Conservation (phyloP, 1,139 yeast species). For the Saccharomyces hybrid region DNA sequence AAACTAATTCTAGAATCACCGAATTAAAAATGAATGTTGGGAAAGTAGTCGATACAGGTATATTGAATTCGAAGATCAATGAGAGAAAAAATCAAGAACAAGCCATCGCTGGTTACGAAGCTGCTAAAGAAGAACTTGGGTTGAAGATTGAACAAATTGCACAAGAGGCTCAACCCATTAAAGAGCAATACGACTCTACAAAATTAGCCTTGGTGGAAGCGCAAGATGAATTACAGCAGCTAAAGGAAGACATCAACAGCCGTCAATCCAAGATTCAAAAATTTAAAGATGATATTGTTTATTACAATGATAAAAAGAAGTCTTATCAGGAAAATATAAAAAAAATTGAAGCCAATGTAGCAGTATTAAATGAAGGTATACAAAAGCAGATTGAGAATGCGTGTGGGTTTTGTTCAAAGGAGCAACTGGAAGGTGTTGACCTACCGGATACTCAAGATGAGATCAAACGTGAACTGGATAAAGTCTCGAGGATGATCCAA, state of each 20-base stretch:
- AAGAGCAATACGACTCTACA: slow-evolving; percentile 19
- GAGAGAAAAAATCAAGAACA: slow-evolving; percentile 26
- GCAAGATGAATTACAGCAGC: slow-evolving; percentile 15
- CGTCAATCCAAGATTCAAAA: slow-evolving; percentile 25
- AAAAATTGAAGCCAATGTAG: slow-evolving; percentile 29
- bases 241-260: slow-evolving; percentile 22
- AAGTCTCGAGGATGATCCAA: slow-evolving; percentile 31
- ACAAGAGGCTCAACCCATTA: slow-evolving; percentile 20
- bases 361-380: slow-evolving; percentile 28
- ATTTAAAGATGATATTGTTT: slow-evolving; percentile 20
- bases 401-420: slow-evolving; percentile 29
- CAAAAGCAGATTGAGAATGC: slow-evolving; percentile 33
- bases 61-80: slow-evolving; percentile 31
- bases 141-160: slow-evolving; percentile 20
- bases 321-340: slow-evolving; percentile 12
- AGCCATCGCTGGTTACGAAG: slow-evolving; percentile 24
- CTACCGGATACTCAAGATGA: slow-evolving; percentile 31
- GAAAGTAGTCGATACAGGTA: slow-evolving; percentile 37
- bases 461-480: slow-evolving; percentile 34
- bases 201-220: slow-evolving; percentile 8
- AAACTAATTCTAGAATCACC: slow-evolving; percentile 19
- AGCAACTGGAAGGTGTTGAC: slow-evolving; percentile 29
- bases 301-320: slow-evolving; percentile 12
- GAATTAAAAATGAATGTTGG: slow-evolving; percentile 21
- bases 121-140: slow-evolving; percentile 26